A percentile compares a stretch with the other conserved stretches of the same genome.
phyloP scores from a whole-genome alignment of 345 rosid species.

The Capsella bursapastoris region DNA sequence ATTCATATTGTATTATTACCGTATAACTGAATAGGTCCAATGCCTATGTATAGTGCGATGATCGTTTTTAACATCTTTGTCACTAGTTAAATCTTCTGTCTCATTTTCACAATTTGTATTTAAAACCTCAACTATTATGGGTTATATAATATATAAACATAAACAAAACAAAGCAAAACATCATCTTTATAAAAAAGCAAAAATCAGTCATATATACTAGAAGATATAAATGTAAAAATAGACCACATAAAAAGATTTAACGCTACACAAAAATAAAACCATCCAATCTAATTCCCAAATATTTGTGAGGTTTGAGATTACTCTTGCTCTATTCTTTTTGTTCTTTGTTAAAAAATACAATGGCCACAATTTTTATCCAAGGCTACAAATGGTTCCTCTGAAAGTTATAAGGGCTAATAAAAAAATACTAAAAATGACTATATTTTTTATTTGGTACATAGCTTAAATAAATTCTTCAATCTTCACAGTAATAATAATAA shows the following conservation, averaged over 20 bases:
- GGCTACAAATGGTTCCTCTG: not conserved
- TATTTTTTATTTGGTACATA: not conserved
- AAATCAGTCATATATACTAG: not conserved
- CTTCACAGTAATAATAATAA: not conserved
- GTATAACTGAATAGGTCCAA: no score
- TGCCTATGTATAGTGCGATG: no score
- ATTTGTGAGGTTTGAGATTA: not conserved
- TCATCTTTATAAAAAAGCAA: no score
- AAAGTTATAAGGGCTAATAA: not conserved
- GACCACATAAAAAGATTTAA: not conserved
- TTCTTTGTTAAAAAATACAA: not conserved
- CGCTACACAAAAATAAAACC: not conserved
- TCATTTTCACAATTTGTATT: not conserved
- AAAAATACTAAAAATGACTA: not conserved
- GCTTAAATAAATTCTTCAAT: not conserved
- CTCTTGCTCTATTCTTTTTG: not conserved
- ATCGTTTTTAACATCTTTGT: no score
- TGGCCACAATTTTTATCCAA: not conserved
- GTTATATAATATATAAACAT: not conserved
- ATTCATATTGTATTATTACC: not conserved
- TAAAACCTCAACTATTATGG: not conserved
- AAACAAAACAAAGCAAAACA: not conserved
- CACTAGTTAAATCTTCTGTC: not conserved
- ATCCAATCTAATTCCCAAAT: constrained; percentile 2
- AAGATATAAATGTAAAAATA: not conserved